Conservation (phyloP, 177 flowering plant genomes). For the Vitis hybrid region DNA sequence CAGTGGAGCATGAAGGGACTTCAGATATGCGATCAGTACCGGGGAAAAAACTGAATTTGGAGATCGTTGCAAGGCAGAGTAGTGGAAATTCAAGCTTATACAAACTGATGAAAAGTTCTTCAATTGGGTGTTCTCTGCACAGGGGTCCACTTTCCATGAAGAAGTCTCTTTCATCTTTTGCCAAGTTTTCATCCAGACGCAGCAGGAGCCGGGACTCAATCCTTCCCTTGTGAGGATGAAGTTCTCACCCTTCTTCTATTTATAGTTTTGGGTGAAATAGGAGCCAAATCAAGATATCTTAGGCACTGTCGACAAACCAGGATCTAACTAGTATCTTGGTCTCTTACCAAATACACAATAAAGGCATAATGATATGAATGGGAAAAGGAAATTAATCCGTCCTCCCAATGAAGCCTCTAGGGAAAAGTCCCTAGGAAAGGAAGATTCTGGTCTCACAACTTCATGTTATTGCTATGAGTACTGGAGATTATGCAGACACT, state of each 20-base stretch:
- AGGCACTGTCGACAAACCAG: background rate
- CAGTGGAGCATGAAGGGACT: constrained; percentile 20
- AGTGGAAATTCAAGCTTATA: constrained; percentile 21
- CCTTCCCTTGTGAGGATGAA: constrained; percentile 40
- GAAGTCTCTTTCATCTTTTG: constrained; percentile 48
- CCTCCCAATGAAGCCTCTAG: too few relatives aligned
- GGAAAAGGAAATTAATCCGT: too few relatives aligned
- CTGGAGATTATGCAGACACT: too few relatives aligned
- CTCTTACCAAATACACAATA: too few relatives aligned
- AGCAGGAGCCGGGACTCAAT: constrained; percentile 35
- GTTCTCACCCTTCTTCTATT: background rate
- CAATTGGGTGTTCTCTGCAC: constrained; percentile 24
- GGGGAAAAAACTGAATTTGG: constrained; percentile 9
- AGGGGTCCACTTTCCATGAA: constrained; percentile 45
- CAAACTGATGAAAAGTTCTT: constrained; percentile 36
- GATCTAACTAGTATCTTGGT: too few relatives aligned
- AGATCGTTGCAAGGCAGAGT: constrained; percentile 13
- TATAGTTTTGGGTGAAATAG: background rate
- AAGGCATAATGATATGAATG: too few relatives aligned
- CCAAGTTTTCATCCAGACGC: constrained; percentile 33
- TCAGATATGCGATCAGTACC: background rate
- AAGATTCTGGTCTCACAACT: too few relatives aligned
- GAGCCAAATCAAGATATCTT: background rate
- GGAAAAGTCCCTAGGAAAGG: too few relatives aligned
- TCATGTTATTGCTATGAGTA: too few relatives aligned